Conservation (phyloP, 768 basidiomycete genomes). For the Macrolepiota fuliginosa region DNA sequence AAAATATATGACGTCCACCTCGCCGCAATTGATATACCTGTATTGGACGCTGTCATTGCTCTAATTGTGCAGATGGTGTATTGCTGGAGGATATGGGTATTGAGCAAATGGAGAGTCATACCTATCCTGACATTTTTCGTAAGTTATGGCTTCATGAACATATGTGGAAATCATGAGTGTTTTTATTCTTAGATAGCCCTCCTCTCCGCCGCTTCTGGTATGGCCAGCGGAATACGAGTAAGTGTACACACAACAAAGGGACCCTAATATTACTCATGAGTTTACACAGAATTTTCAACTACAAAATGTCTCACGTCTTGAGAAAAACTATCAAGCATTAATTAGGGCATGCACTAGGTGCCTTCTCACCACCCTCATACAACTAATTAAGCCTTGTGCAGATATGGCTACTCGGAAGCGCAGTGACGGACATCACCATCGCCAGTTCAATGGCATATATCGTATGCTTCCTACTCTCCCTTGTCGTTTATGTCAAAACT, state of each 20-base stretch:
- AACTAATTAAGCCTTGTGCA: not conserved
- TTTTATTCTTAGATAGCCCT: not conserved
- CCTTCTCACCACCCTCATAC: too few species aligned
- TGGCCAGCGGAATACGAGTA: not conserved
- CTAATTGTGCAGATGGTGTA: not conserved
- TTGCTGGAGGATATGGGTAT: not conserved
- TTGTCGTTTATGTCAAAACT: not conserved
- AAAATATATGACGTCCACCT: not conserved
- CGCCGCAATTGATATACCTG: not conserved
- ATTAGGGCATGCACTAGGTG: not conserved
- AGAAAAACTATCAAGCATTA: too few species aligned
- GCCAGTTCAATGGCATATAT: not conserved
- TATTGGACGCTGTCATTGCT: not conserved
- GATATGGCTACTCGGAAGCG: not conserved
- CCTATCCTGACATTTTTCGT: not conserved
- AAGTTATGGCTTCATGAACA: not conserved
- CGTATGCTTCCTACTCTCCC: not conserved
- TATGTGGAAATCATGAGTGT: not conserved
- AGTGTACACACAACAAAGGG: not conserved
- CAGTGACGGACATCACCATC: not conserved
- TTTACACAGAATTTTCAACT: too few species aligned
- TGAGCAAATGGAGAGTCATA: not conserved
- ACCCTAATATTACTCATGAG: too few species aligned
- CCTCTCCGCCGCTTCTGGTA: not conserved
- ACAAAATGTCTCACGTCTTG: too few species aligned